These are phyloP conservation scores for Dendrocalamus sinicus DNA, from an alignment of 176 grass and related monocot species.

Conservation along the genomic window DNA sequence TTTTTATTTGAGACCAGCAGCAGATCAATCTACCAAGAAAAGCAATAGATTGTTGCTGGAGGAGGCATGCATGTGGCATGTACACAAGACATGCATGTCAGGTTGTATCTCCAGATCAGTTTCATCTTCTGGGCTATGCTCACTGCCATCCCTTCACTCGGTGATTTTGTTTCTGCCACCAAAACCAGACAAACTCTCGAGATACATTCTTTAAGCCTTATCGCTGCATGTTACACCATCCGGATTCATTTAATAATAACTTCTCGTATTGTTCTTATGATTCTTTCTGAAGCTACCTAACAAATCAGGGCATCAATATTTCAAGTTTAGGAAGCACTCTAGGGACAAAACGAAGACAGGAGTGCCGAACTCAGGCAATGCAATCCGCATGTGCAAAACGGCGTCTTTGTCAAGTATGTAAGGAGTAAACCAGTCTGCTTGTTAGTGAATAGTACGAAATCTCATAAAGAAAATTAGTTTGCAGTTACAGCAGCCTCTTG, in stretches of 20 bases:
- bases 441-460: too few relatives aligned
- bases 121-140: not conserved
- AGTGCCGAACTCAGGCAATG: not conserved
- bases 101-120: not conserved
- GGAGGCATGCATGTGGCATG: slow-evolving; percentile 5
- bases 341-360: not conserved
- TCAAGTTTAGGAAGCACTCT: not conserved
- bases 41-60: not conserved
- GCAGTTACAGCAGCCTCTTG: too few relatives aligned
- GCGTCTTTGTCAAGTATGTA: too few relatives aligned
- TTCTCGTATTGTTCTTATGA: not conserved
- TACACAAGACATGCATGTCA: not conserved
- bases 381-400: not conserved
- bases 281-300: not conserved
- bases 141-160: not conserved
- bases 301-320: not conserved
- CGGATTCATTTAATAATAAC: not conserved
- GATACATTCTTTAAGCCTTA: not conserved
- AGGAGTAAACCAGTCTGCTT: too few relatives aligned
- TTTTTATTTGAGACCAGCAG: too few relatives aligned
- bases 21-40: not conserved
- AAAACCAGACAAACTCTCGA: slow-evolving; percentile 11
- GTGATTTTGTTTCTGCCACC: not conserved
- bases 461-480: too few relatives aligned
- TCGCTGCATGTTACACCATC: not conserved